Base-by-base conservation (phyloP, 805 yeast genomes). In the Cyberlindnera amylophila region DNA sequence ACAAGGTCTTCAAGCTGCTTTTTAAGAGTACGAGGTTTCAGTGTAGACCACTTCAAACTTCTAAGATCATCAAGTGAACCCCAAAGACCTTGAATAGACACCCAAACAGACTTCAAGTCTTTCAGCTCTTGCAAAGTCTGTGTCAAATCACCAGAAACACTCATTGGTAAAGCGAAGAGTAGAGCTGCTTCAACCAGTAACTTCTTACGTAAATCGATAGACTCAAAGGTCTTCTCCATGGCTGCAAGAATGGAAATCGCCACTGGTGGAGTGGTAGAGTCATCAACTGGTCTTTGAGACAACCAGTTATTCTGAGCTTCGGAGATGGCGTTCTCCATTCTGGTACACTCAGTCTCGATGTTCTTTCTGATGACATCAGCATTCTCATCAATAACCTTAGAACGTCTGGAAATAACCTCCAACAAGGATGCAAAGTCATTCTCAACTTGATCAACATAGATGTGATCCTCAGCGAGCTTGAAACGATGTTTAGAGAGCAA, bases 81-180 rank as follows among this genome's bases (percentile, higher is more conserved):
- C 71, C 79, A 74, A 1, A 84, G 59, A 0, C 69, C 58, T 34
- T 76, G 74, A 28, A 87, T 66, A 0, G 82, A 67, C 1, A 68
- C 53, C 95, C 95, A 86, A 1, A 83, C 87, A 1, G 71, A 54
- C 44, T 68, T 73, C 29, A 82, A 67, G 36, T 82, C 85, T 0
- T 50, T 43, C 1, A 85, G 61, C 47, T 86, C 93, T 3, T 67
- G 72, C 0, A 57, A 17, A 3, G 72, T 52, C 0, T 53, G 52
- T 0, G 51, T 46, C 1, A 79, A 47, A 13, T 61, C 62, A 6
- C 50, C 59, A 13, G 49, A 43, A 0, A 59, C 39, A 0, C 49
- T 48, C 1, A 71, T 41, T 0, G 70, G 65, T 1, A 69, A 50
- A 17, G 58, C 63, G 21, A 71, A 61, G 14, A 64, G 50, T 9